phyloP scores from a whole-genome alignment of 495 filamentous ascomycete genomes.

The Lophium mytilinum region DNA sequence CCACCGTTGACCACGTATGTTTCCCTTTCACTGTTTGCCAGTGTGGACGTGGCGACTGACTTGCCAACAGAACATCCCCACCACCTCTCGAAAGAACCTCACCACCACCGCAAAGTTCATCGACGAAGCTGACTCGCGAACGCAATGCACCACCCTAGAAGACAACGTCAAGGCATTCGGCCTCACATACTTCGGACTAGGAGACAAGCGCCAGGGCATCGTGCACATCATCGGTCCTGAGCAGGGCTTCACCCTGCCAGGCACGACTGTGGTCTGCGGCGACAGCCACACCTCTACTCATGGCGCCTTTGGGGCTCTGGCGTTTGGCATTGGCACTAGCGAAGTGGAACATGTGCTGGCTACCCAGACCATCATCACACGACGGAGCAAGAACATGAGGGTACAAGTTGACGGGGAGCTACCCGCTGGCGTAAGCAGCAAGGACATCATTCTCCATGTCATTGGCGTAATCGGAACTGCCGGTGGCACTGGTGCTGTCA shows the following conservation, averaged over 20 bases:
- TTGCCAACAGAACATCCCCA: constrained; percentile 72
- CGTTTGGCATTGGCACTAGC: constrained; percentile 95
- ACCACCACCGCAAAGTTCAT: constrained; percentile 82
- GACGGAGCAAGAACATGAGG: constrained; percentile 96
- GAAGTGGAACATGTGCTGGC: constrained; percentile 98
- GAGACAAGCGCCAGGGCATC: constrained; percentile 94
- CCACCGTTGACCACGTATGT: constrained; percentile 91
- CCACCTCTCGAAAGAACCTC: constrained; percentile 77
- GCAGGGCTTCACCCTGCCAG: constrained; percentile 96
- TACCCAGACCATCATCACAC: constrained; percentile 89
- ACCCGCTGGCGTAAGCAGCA: constrained; percentile 86
- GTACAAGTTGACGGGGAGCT: constrained; percentile 90
- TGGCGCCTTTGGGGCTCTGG: constrained; percentile 90
- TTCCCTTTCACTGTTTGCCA: constrained; percentile 11
- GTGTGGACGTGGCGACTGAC: constrained; percentile 16
- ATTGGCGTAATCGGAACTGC: constrained; percentile 95
- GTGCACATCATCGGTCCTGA: constrained; percentile 99
- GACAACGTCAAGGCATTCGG: constrained; percentile 95
- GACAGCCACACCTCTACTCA: constrained; percentile 98
- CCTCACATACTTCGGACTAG: constrained; percentile 94
- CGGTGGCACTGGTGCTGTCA: constrained; percentile 87
- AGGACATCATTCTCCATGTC: constrained; percentile 89
- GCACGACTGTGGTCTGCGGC: constrained; percentile 94
- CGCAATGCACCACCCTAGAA: constrained; percentile 91
- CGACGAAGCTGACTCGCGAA: constrained; percentile 84